Evolutionary conservation across 2,329 filamentous ascomycete genomes (phyloP), one percentile per base, ranked within the genome.

Genomic region (Domatiomyces catenatus): DNA sequence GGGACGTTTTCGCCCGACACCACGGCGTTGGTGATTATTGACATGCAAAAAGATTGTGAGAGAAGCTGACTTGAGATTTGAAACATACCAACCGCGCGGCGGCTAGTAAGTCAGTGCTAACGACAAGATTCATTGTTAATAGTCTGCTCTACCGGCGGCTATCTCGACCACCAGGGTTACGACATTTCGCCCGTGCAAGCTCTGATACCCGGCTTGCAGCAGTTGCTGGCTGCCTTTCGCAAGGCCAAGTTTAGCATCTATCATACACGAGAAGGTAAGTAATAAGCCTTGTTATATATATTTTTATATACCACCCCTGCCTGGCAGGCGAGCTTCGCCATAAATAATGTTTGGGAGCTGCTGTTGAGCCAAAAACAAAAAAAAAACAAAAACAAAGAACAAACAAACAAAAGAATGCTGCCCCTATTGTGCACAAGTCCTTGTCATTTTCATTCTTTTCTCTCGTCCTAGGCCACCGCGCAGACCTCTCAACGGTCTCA

Each of bases 401-500:
- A 32, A 32, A 32, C 10, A n/a, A n/a, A n/a, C n/a, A n/a, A n/a
- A n/a, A n/a, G n/a, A n/a, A n/a, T n/a, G n/a, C n/a, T n/a, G n/a
- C n/a, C n/a, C n/a, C n/a, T n/a, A n/a, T n/a, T n/a, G n/a, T n/a
- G n/a, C n/a, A n/a, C n/a, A n/a, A n/a, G n/a, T n/a, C n/a, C n/a
- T n/a, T n/a, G n/a, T n/a, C n/a, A n/a, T n/a, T n/a, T n/a, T n/a
- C n/a, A n/a, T n/a, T n/a, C n/a, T n/a, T n/a, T n/a, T n/a, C n/a
- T n/a, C n/a, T n/a, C n/a, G n/a, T n/a, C n/a, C 4, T 8, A 32
- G 69, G 69, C 18, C 69, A 71, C 54, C 72, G 74, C 8, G 62
- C 74, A 0, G 72, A 79, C 56, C 67, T 80, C 4, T 75, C 74
- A 0, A 79, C 76, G 6, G 68, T 80, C 0, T 73, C 74, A 0